phyloP scores from a whole-genome alignment of 2,329 filamentous ascomycete genomes.

The Aphanoascus verrucosus region DNA sequence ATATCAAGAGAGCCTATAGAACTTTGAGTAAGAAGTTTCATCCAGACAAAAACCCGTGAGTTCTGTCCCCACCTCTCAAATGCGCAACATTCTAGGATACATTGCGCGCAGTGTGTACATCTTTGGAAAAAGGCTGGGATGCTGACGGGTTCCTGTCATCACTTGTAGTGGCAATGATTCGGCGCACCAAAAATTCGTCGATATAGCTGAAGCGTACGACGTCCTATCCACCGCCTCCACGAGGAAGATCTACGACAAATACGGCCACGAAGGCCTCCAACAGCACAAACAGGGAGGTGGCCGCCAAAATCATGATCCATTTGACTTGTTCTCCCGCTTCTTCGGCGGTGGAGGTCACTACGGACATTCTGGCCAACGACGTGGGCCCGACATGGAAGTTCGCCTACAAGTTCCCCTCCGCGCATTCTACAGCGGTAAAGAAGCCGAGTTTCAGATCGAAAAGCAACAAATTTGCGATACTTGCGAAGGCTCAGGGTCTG shows the following conservation, averaged over 20 bases:
- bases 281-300: slow-evolving; percentile 62
- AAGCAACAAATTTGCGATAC: slow-evolving; percentile 91
- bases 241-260: slow-evolving; percentile 84
- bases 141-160: background rate
- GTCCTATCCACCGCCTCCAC: slow-evolving; percentile 68
- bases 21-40: slow-evolving; percentile 90
- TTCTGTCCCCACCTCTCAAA: slow-evolving; percentile 14
- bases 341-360: slow-evolving; percentile 87
- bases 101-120: background rate
- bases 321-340: slow-evolving; percentile 92
- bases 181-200: slow-evolving; percentile 83
- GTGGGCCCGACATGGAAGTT: slow-evolving; percentile 82
- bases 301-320: slow-evolving; percentile 60
- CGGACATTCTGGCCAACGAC: slow-evolving; percentile 62
- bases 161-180: slow-evolving; percentile 57
- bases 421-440: slow-evolving; percentile 85
- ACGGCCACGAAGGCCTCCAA: slow-evolving; percentile 83
- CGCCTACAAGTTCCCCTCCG: slow-evolving; percentile 66
- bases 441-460: slow-evolving; percentile 79
- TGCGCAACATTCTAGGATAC: background rate
- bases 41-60: slow-evolving; percentile 94
- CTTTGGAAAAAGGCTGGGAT: background rate
- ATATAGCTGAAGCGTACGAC: slow-evolving; percentile 92
- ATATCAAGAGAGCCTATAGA: slow-evolving; percentile 90
- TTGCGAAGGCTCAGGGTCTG: slow-evolving; percentile 76